phyloP scores from a whole-genome alignment of 2,329 filamentous ascomycete genomes.

The Fusarium nurragi region DNA sequence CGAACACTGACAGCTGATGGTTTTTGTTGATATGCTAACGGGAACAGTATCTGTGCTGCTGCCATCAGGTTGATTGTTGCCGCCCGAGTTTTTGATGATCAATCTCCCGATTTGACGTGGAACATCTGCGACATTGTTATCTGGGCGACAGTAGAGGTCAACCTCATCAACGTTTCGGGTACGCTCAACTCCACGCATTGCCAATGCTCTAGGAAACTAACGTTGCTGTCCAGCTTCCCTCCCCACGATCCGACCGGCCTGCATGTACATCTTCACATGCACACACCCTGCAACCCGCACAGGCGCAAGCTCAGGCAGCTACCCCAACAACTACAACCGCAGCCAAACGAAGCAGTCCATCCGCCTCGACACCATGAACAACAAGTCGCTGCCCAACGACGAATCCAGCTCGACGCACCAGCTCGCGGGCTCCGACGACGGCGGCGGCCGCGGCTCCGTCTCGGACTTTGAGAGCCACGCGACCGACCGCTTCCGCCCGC shows the following conservation, averaged over 20 bases:
- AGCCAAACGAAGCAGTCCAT: conserved; percentile 40
- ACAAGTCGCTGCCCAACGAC: conserved; percentile 22
- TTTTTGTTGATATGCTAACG: background rate
- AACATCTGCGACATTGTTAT: conserved; percentile 38
- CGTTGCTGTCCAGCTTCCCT: conserved; percentile 26
- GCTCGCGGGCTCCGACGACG: conserved; percentile 28
- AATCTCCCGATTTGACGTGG: conserved; percentile 36
- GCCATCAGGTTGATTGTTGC: conserved; percentile 36
- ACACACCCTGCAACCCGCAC: conserved; percentile 21
- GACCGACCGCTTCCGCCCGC: conserved; percentile 20
- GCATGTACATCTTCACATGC: conserved; percentile 36
- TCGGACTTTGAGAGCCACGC: conserved; percentile 42
- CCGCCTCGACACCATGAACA: conserved; percentile 33
- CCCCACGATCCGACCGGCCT: conserved; percentile 39
- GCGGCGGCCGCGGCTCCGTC: background rate
- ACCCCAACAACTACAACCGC: conserved; percentile 31
- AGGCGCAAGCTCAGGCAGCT: conserved; percentile 34
- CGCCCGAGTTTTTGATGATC: conserved; percentile 22
- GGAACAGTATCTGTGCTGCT: conserved; percentile 32
- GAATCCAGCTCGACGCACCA: conserved; percentile 37
- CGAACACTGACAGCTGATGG: fast-evolving
- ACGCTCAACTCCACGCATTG: fast-evolving
- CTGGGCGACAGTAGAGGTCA: conserved; percentile 43
- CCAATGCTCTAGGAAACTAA: fast-evolving
- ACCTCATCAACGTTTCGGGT: conserved; percentile 41